phyloP scores from a whole-genome alignment of 2,329 filamentous ascomycete species.

The Pseudopithomyces chartarum region DNA sequence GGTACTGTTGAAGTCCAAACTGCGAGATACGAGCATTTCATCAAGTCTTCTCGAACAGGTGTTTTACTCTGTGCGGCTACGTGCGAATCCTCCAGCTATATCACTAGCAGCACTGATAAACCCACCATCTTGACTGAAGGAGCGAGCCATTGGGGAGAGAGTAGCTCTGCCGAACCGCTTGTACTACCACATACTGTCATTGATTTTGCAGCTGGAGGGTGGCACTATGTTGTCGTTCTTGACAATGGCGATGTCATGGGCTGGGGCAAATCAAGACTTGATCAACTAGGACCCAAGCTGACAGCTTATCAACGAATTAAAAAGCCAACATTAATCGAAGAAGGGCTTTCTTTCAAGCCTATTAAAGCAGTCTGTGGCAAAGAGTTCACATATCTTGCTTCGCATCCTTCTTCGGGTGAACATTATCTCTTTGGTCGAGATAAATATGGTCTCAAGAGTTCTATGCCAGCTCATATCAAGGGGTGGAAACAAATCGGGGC shows the following conservation, averaged over 20 bases:
- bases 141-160: conserved; percentile 32
- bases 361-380: conserved; percentile 75
- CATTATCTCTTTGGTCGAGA: conserved; percentile 73
- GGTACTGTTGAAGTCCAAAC: conserved; percentile 16
- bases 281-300: conserved; percentile 70
- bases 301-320: conserved; percentile 48
- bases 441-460: conserved; percentile 70
- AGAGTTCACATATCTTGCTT: conserved; percentile 80
- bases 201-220: conserved; percentile 74
- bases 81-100: conserved; percentile 33
- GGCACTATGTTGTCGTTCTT: conserved; percentile 76
- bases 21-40: conserved; percentile 12
- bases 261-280: conserved; percentile 87
- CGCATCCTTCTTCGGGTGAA: conserved; percentile 59
- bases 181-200: conserved; percentile 49
- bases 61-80: conserved; percentile 24
- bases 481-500: conserved; percentile 73
- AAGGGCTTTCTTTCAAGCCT: conserved; percentile 64
- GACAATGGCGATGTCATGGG: conserved; percentile 79
- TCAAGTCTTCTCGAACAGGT: not conserved
- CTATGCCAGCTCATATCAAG: conserved; percentile 58
- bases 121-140: conserved; percentile 19
- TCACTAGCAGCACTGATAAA: conserved; percentile 7
- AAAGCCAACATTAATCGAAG: conserved; percentile 21
- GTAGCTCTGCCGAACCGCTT: not conserved